Evolutionary conservation across 768 basidiomycete species (phyloP), one percentile per base, ranked within the genome.

Genomic region (Boletus bicolor): DNA sequence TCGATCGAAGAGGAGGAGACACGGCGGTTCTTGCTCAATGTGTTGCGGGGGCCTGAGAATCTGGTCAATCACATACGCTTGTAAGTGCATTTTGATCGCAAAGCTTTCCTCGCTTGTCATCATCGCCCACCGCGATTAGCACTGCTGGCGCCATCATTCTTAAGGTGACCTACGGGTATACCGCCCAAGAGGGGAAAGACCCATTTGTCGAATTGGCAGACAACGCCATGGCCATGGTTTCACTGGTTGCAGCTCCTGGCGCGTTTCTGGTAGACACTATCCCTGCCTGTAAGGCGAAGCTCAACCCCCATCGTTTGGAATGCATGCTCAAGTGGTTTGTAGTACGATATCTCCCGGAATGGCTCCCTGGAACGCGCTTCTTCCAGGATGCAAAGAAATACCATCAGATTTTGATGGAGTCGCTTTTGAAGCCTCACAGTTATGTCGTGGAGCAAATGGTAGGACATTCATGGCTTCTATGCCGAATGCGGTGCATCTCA

Each of bases 401-500:
- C 60, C 44, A 44, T 4, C 24, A 30, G 3, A 3, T 73, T 2
- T 68, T 78, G 2, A 60, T 66, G 3, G 67, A 72, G 8, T 76
- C 80, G 68, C 67, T 78, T 5, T 72, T 76, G 21, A 66, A 65
- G 7, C 83, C 84, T 0, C 81, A 73, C 44, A 62, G 70, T 7
- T 78, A 71, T 47, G 77, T 77, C 5, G 72, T 75, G 38, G 61
- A 78, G 19, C 76, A 80, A 56, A 77, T 84, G 67, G 83, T 82
- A 54, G 6, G 62, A 19, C 15, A 0, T 0, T 19, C n/a, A 19
- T 30, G 4, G 6, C 4, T 24, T 41, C 6, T 7, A 1, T 24
- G 7, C 4, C 24, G 8, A 21, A 21, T 9, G 6, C 5, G 9
- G 9, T 39, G 7, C 5, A 41, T 45, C 46, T 58, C 36, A 62